Evolutionary conservation across 2,329 filamentous ascomycete species (phyloP), one percentile per base, ranked within the genome.

Genomic region (Monosporascus sp.): DNA sequence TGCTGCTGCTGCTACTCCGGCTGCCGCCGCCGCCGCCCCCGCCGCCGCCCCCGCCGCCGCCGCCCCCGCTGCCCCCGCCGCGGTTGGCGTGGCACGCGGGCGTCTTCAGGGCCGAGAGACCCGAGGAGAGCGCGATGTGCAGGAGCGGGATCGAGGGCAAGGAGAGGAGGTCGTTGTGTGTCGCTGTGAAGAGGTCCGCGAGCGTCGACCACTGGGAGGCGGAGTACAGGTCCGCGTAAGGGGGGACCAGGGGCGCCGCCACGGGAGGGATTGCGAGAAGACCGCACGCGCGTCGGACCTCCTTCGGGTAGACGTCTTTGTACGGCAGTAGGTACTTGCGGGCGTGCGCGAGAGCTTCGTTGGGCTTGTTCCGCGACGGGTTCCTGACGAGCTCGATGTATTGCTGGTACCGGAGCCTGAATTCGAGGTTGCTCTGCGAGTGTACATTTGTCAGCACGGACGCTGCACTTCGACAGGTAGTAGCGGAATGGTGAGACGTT

Each of bases 101-200:
- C 1, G 94, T 97, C 72, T 99, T 99, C 60, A 99, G 85, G 1
- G 94, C 92, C 0, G 92, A 97, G 9, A 99, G 81, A 7, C 94
- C 94, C 0, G 92, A 91, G 1, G 88, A 91, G 9, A 99, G 82
- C 14, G 94, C 94, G 57, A 95, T 88, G 72, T 97, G 91, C 26
- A 99, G 83, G 19, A 97, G 82, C 0, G 94, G 92, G 20, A 87
- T 84, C 2, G 87, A 80, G 0, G 94, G 92, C 0, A 99, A 82
- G 17, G 86, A 86, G 58, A 96, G 86, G 5, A 99, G 84, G 45
- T 80, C 84, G 75, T 96, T 91, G 73, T 97, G 91, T 2, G 92
- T 96, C 56, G 81, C 78, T 59, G 91, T 83, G 73, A 97, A 99
- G 49, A 93, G 79, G 50, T 85, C 77, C 31, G 92, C 87, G 2